Evolutionary conservation across 257 asterid species (phyloP).

Genomic region (Scutellaria baicalensis): DNA sequence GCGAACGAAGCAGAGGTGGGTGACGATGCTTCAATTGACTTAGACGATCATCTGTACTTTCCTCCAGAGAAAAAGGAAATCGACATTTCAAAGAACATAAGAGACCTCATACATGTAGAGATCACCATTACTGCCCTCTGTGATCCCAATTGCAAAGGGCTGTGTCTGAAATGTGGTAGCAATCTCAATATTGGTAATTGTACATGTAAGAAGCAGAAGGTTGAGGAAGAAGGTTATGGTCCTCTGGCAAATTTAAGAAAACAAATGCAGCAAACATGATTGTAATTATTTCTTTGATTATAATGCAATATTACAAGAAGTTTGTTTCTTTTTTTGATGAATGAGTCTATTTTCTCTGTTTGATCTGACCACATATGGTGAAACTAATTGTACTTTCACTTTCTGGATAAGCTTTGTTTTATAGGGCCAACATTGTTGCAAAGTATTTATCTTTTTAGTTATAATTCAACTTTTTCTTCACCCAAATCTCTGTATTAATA

Average conservation of each 20-base stretch:
- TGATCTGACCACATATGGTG: background rate
- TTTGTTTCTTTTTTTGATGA: background rate
- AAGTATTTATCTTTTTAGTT: too few species aligned
- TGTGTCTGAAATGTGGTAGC: slow-evolving; percentile 66
- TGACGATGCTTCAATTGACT: slow-evolving; percentile 42
- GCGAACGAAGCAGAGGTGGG: slow-evolving; percentile 19
- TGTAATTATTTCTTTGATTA: background rate
- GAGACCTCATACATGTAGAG: slow-evolving; percentile 85
- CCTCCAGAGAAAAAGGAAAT: slow-evolving; percentile 48
- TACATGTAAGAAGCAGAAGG: slow-evolving; percentile 30
- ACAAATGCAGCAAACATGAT: slow-evolving; percentile 59
- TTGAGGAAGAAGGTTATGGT: slow-evolving; percentile 38
- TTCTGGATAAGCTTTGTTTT: too few species aligned
- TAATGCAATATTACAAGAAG: background rate
- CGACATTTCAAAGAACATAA: slow-evolving; percentile 81
- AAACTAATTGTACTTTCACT: too few species aligned
- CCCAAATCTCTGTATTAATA: too few species aligned
- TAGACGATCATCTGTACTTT: slow-evolving; percentile 72
- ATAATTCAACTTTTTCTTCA: too few species aligned
- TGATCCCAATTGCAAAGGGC: slow-evolving; percentile 66
- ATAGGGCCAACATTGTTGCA: too few species aligned
- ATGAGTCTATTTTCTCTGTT: background rate
- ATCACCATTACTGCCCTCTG: slow-evolving; percentile 68
- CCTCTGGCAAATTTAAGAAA: slow-evolving; percentile 63
- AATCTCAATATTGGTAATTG: slow-evolving; percentile 60